Evolutionary conservation across 768 basidiomycete genomes (phyloP).

Genomic region (Cubamyces lactineus): DNA sequence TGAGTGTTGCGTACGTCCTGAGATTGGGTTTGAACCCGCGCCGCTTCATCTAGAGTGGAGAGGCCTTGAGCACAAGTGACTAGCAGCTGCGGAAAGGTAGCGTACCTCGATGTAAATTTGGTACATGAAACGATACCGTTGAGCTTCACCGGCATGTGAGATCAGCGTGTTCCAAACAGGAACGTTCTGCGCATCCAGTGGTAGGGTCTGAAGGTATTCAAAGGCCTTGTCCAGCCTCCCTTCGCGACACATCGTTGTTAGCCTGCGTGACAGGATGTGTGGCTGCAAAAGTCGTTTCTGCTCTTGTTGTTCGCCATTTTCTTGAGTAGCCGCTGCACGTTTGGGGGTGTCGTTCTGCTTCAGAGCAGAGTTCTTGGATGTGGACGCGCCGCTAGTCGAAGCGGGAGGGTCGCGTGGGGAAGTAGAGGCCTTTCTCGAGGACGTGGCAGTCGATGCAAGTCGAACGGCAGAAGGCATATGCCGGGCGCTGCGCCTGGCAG

Average conservation of each 20-base stretch:
- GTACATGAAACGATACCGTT: constrained; percentile 62
- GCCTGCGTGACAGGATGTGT: constrained; percentile 58
- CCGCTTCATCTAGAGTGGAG: constrained; percentile 73
- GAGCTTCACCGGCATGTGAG: constrained; percentile 59
- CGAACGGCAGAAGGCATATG: not conserved
- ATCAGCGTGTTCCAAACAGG: constrained; percentile 83
- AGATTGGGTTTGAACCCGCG: constrained; percentile 72
- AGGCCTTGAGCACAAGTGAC: not conserved
- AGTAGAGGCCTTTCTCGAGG: not conserved
- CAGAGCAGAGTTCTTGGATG: not conserved
- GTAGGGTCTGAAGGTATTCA: constrained; percentile 65
- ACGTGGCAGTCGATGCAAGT: not conserved
- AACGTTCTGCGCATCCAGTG: constrained; percentile 74
- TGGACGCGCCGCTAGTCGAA: not conserved
- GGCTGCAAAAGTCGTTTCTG: constrained; percentile 53
- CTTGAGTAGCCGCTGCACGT: not conserved
- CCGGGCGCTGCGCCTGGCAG: not conserved
- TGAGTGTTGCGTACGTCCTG: constrained; percentile 70
- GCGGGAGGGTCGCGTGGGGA: not conserved
- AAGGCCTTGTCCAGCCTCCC: constrained; percentile 67
- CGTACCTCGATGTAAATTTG: constrained; percentile 72
- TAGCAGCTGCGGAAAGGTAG: constrained; percentile 18
- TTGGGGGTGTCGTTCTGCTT: not conserved
- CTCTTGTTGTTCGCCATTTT: not conserved
- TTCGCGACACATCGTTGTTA: constrained; percentile 58